Evolutionary conservation across 225 moss, liverwort and hornwort genomes (phyloP).

Genomic region (Marchantia polymorpha): DNA sequence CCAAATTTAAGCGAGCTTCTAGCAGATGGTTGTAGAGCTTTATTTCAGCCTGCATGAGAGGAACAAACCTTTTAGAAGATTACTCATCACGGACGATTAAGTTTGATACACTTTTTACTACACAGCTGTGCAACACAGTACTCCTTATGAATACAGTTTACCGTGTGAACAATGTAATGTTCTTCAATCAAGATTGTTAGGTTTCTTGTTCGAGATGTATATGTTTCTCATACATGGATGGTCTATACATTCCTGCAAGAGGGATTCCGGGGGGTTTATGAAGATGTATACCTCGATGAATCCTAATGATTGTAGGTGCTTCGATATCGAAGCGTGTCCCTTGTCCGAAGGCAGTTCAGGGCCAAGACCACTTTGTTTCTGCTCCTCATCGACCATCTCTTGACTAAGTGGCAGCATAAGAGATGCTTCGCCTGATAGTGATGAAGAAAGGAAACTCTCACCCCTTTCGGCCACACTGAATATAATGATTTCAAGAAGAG

Average conservation of each 20-base stretch:
- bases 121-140: not conserved
- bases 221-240: too few species aligned
- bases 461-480: constrained; percentile 64
- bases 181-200: too few species aligned
- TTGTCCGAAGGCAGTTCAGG: constrained; percentile 31
- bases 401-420: constrained; percentile 65
- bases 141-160: too few species aligned
- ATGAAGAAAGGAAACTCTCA: constrained; percentile 59
- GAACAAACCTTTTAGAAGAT: not conserved
- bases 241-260: not conserved
- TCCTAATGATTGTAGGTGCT: constrained; percentile 54
- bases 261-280: too few species aligned
- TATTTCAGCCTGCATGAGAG: constrained; percentile 54
- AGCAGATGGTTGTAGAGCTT: constrained; percentile 60
- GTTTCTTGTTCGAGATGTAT: too few species aligned
- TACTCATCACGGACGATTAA: not conserved
- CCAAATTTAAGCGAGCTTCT: constrained; percentile 62
- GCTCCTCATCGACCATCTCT: constrained; percentile 85
- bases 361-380: constrained; percentile 51
- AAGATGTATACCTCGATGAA: constrained; percentile 56
- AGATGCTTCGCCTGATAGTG: constrained; percentile 48
- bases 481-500: not conserved
- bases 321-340: constrained; percentile 45
- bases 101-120: not conserved
- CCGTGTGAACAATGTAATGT: too few species aligned